Base-by-base conservation (phyloP, 2,329 filamentous ascomycete species). In the Aaosphaeria arxii region DNA sequence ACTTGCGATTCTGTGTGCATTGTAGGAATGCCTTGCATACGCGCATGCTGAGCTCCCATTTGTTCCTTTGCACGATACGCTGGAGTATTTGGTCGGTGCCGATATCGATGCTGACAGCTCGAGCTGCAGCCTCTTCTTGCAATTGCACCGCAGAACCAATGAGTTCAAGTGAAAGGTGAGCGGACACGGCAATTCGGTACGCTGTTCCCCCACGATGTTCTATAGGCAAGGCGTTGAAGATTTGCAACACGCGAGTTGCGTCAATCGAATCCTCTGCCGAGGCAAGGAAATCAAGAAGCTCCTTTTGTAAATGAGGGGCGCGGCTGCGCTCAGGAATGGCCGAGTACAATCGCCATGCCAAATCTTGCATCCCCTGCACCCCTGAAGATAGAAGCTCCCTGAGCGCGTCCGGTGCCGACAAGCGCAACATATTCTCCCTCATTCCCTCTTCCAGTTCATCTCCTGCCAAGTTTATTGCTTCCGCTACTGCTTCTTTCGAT, bases 171-270 rank as follows among this genome's bases (percentile, higher is more conserved):
- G 55, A 60, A 29, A 80, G 52, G 49, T 76, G 71, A 24, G 78
- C 72, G 40, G 66, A 65, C 24, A 77, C 70, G 29, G 74, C 69
- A 38, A 68, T 59, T 44, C 69, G 58, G 57, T 80, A 83, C 45
- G 77, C 72, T 4, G 66, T 63, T 6, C 64, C 55, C 2, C 65
- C 69, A 29, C 76, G 73, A 35, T 69, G 46, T 6, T 66, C 46
- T 1, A 50, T 28, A 4, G 69, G 58, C 29, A 80, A 70, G 4
- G 54, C 48, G 30, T 74, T 59, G 55, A 82, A 82, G 6, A 82
- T 50, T n/a, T 67, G 52, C 43, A 74, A 66, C 13, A 71, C 66
- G 42, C 76, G 72, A 48, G 70, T 67, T 11, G 71, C 63, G 57
- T 80, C 71, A 28, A 69, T 43, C 3, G 59, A 42, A 7, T 54